Evolutionary conservation across 495 filamentous ascomycete genomes (phyloP).

Genomic region (Xylaria longipes): DNA sequence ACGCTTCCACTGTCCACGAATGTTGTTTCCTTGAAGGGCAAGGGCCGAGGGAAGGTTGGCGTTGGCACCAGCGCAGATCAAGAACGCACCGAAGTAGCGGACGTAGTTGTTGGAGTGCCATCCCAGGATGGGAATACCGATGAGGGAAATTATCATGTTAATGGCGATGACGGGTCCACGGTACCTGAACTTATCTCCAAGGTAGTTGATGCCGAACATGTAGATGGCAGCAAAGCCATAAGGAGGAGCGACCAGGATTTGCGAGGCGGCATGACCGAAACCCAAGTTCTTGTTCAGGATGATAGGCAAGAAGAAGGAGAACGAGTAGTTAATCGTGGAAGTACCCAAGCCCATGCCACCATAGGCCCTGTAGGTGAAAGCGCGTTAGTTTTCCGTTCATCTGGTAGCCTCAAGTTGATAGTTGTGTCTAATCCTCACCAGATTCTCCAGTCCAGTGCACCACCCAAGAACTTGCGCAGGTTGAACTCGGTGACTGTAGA

Average conservation of each 20-base stretch:
- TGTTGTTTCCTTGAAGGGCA: conserved; percentile 66
- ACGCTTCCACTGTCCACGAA: conserved; percentile 71
- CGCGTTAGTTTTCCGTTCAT: background rate
- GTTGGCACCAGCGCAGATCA: conserved; percentile 61
- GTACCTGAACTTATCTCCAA: conserved; percentile 60
- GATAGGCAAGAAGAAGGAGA: conserved; percentile 70
- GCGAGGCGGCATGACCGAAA: conserved; percentile 56
- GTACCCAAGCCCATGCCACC: conserved; percentile 59
- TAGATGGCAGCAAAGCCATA: conserved; percentile 63
- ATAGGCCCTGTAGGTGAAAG: conserved; percentile 44
- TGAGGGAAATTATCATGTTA: conserved; percentile 52
- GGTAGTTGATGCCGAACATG: conserved; percentile 60
- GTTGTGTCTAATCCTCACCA: conserved; percentile 46
- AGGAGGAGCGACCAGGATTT: conserved; percentile 68
- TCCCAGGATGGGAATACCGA: conserved; percentile 55
- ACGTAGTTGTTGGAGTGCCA: conserved; percentile 56
- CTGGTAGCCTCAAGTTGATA: background rate
- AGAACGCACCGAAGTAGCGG: conserved; percentile 68
- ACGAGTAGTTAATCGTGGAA: conserved; percentile 64
- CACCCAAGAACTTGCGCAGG: conserved; percentile 52
- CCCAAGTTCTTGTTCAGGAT: conserved; percentile 64
- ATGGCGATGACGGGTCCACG: conserved; percentile 61
- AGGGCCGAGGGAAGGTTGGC: conserved; percentile 61
- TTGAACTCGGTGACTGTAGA: conserved; percentile 55
- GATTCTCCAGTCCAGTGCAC: conserved; percentile 59